Evolutionary conservation across 805 yeast genomes (phyloP).

Genomic region (Yamadazyma philogaea): DNA sequence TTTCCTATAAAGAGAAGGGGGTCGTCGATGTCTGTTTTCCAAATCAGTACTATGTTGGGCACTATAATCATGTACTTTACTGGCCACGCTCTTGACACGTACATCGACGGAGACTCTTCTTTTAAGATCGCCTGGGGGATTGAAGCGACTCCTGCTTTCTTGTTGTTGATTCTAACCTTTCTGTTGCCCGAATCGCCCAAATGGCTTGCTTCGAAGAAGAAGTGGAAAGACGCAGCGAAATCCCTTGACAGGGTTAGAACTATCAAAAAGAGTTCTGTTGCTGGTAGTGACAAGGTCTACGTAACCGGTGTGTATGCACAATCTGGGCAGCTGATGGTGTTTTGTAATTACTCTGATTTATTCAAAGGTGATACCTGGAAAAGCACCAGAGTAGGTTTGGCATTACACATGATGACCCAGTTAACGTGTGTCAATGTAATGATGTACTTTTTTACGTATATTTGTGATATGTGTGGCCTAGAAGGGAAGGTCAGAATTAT

Average conservation of each 20-base stretch:
- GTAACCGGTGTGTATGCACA: slow-evolving; percentile 24
- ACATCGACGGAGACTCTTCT: slow-evolving; percentile 9
- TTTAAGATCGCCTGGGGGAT: slow-evolving; percentile 21
- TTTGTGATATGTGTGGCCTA: slow-evolving; percentile 49
- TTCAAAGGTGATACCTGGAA: slow-evolving; percentile 31
- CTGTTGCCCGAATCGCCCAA: slow-evolving; percentile 32
- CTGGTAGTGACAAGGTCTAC: slow-evolving; percentile 16
- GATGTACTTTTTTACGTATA: slow-evolving; percentile 42
- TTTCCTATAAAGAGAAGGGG: slow-evolving; percentile 23
- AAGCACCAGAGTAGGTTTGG: slow-evolving; percentile 35
- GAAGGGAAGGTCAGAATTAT: slow-evolving; percentile 28
- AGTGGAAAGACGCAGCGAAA: slow-evolving; percentile 37
- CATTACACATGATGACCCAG: slow-evolving; percentile 42
- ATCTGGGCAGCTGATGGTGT: slow-evolving; percentile 17
- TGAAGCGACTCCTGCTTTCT: slow-evolving; percentile 20
- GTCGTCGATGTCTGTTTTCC: slow-evolving; percentile 22
- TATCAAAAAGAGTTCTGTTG: slow-evolving; percentile 4
- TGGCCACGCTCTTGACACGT: slow-evolving; percentile 15
- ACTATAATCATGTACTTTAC: slow-evolving; percentile 17
- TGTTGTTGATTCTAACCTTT: slow-evolving; percentile 18
- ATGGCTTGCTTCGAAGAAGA: slow-evolving; percentile 26
- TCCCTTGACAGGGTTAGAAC: slow-evolving; percentile 14
- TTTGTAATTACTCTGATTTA: slow-evolving; percentile 28
- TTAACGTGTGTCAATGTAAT: slow-evolving; percentile 43
- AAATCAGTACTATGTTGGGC: slow-evolving; percentile 20